Evolutionary conservation across 352 stramenopile genomes (phyloP), one percentile per base, ranked within the genome.

Genomic region (Phytopythium mirpurense): DNA sequence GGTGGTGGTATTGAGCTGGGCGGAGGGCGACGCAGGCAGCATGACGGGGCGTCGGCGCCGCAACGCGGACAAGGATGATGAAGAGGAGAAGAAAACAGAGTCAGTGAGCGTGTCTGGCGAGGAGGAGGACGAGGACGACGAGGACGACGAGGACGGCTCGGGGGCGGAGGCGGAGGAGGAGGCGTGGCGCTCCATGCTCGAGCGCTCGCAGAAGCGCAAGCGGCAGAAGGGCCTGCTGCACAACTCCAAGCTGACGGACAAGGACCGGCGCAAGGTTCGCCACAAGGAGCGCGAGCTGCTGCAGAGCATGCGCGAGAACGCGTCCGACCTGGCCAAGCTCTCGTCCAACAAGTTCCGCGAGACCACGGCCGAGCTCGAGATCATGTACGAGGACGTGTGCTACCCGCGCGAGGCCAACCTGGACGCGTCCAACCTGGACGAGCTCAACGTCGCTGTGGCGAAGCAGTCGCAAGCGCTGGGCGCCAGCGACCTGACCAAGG

Each of bases 341-440:
- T 67, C 67, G 49, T 86, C 73, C 43, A 68, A 72, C 34, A 68
- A 51, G 26, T 93, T 93, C 57, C 54, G 77, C 31, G 55, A 59
- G 18, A 86, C 83, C 32, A 86, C 78, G 36, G 51, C 77, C 37
- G 60, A 86, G 65, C 59, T 93, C 19, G 70, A 93, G 48, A 53
- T 83, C 27, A 85, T 93, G 66, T 93, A 89, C 64, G 76, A 86
- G 41, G 68, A 70, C 42, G 80, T 93, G 37, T 88, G 78, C 57
- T 93, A 90, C 59, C 79, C 82, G 34, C 77, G 82, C 8, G 82
- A 93, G 48, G 82, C 82, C 44, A 93, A 93, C 56, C 51, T 93
- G 46, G 82, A 93, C 49, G 82, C 82, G 19, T 85, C 63, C 34
- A 93, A 93, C 52, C 66, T 93, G 36, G 82, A 93, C 55, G 82